phyloP scores from a whole-genome alignment of 75 land plant species.

The Cupressus sempervirens region DNA sequence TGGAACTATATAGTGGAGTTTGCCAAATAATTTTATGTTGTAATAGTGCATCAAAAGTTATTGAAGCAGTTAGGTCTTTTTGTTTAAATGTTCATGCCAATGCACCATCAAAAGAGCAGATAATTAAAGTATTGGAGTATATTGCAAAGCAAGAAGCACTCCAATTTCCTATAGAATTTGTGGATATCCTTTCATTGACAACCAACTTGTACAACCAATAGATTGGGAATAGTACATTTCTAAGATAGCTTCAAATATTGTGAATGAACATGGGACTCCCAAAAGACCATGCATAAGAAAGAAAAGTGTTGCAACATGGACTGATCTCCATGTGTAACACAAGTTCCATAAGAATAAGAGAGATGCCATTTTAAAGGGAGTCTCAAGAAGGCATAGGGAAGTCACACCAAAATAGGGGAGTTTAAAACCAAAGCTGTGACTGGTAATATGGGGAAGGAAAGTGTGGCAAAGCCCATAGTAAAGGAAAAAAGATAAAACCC shows the following conservation, averaged over 20 bases:
- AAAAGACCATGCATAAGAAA: no score
- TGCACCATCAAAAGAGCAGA: conserved; percentile 85
- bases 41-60: conserved; percentile 93
- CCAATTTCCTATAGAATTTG: conserved; percentile 70
- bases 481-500: no score
- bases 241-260: conserved; percentile 88
- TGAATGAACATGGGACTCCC: conserved; percentile 96
- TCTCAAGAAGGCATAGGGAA: no score
- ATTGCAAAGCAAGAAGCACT: conserved; percentile 88
- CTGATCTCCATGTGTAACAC: no score
- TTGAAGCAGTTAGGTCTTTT: conserved; percentile 93
- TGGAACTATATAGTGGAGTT: conserved; percentile 96
- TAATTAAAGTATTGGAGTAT: conserved; percentile 68
- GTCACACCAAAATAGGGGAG: no score
- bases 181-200: conserved; percentile 82
- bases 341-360: no score
- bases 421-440: no score
- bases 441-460: no score
- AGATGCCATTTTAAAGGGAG: no score
- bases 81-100: conserved; percentile 86
- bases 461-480: no score
- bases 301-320: no score
- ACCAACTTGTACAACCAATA: conserved; percentile 74
- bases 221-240: conserved; percentile 96
- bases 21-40: conserved; percentile 90